Conservation (phyloP, 371 early-diverging fungal genomes). For the Nematocida homosporus region DNA sequence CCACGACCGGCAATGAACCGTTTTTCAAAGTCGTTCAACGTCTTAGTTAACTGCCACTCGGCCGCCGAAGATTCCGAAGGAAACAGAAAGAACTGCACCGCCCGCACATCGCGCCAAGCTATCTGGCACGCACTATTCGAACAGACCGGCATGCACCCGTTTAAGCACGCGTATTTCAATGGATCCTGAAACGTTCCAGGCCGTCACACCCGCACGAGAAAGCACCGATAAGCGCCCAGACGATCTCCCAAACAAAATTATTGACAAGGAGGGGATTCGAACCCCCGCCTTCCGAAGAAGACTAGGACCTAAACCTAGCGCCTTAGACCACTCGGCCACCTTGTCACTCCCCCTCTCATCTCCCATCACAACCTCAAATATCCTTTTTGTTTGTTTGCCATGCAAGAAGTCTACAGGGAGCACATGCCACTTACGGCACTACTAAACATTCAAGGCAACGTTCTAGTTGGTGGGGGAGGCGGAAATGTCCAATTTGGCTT, state of each 20-base stretch:
- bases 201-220: neutral
- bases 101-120: neutral
- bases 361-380: neutral
- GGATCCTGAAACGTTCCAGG: conserved; percentile 7
- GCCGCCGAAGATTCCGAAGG: neutral
- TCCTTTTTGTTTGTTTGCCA: conserved; percentile 3
- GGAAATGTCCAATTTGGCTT: conserved; percentile 39
- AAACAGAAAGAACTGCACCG: conserved; percentile 10
- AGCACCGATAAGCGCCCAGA: neutral
- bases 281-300: conserved; percentile 63
- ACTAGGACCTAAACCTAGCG: conserved; percentile 59
- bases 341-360: conserved; percentile 22
- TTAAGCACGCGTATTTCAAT: conserved; percentile 5
- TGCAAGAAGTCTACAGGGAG: conserved; percentile 11
- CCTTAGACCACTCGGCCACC: conserved; percentile 62
- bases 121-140: neutral
- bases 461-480: conserved; percentile 47
- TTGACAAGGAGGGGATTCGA: conserved; percentile 62
- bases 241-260: neutral
- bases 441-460: neutral
- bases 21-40: conserved; percentile 30
- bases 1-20: neutral
- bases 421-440: conserved; percentile 14
- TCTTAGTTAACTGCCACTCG: conserved; percentile 31
- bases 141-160: neutral